Evolutionary conservation across 805 yeast genomes (phyloP), one percentile per base, ranked within the genome.

Genomic region (Kazachstania bromeliacearum): DNA sequence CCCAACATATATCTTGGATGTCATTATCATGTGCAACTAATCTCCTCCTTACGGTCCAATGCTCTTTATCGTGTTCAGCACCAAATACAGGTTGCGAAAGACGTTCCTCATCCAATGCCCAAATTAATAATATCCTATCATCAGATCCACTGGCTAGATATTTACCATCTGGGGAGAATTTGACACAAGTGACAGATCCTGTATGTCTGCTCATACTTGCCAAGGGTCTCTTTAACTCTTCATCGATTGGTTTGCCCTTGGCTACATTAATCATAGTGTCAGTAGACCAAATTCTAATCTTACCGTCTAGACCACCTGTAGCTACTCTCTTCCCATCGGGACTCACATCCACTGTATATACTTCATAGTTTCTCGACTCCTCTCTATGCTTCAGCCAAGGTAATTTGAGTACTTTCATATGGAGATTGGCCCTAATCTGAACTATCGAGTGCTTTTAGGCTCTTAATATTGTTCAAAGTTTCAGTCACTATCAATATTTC

Each of bases 1-100:
- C 83, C 97, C 98, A 92, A 29, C 96, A 94, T 46, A 92, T 79
- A 59, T 92, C 98, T 57, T 92, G 98, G 34, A 92, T 84, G 63
- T 92, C 99, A 54, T 89, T 92, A 45, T 92, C 97, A 59, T 92
- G 99, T 1, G 96, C 98, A 14, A 85, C 96, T 12, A 87, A 70
- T 50, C 97, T 71, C 50, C 85, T 85, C 14, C 95, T 65, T 1
- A 89, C 96, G 1, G 89, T 78, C 98, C 98, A 89, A 49, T 84
- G 94, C 58, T 89, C 98, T 37, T 75, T 52, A 48, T 87, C 95
- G 33, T 74, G 79, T 36, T 77, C 70, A 22, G 74, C 71, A 10
- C 94, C 95, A 62, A 83, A 80, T 42, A 75, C 77, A 6, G 67
- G 66, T 35, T 57, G 54, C 3, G 48, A 40, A 10, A 39, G 31